Percentiles rank a stretch among this genome's conserved stretches.
These are phyloP conservation scores for Colletotrichum tofieldiae DNA, from an alignment of 2,329 filamentous ascomycete species.

Conservation along the genomic window DNA sequence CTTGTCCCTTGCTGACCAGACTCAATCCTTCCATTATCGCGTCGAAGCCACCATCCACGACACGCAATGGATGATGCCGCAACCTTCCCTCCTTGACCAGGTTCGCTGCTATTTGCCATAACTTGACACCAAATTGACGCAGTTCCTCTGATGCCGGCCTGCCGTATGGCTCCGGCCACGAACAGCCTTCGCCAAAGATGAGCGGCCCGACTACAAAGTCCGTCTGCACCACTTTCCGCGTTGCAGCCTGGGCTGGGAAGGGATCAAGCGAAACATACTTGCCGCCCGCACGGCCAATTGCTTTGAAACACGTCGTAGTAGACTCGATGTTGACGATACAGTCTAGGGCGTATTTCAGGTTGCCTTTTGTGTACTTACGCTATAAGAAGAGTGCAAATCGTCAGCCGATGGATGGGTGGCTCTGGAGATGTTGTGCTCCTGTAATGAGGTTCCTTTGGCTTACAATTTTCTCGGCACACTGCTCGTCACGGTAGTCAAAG, in stretches of 20 bases:
- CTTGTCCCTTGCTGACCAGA: no score
- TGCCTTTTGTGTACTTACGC: conserved; percentile 42
- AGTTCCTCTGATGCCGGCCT: conserved; percentile 23
- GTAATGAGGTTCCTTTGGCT: background rate
- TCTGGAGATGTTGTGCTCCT: background rate
- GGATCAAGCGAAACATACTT: conserved; percentile 46
- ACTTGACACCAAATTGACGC: conserved; percentile 26
- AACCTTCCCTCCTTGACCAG: conserved; percentile 40
- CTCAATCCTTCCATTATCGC: no score
- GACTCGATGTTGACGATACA: conserved; percentile 52
- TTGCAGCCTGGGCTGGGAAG: background rate
- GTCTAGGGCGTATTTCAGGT: conserved; percentile 55
- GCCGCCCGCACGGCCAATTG: conserved; percentile 45
- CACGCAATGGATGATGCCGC: conserved; percentile 34
- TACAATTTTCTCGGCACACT: conserved; percentile 3
- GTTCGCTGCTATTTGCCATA: conserved; percentile 27
- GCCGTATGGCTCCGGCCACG: conserved; percentile 45
- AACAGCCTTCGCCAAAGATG: conserved; percentile 47
- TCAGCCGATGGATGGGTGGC: no score
- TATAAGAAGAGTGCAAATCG: background rate
- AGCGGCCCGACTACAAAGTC: conserved; percentile 49
- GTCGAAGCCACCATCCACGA: no score
- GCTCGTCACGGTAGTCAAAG: conserved; percentile 62
- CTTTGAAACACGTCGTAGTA: conserved; percentile 46
- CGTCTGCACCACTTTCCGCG: conserved; percentile 43